Percentiles rank a stretch among this genome's conserved stretches.
Evolutionary conservation across 2,329 filamentous ascomycete species (phyloP).

Genomic region (Aspergillus costaricaensis): DNA sequence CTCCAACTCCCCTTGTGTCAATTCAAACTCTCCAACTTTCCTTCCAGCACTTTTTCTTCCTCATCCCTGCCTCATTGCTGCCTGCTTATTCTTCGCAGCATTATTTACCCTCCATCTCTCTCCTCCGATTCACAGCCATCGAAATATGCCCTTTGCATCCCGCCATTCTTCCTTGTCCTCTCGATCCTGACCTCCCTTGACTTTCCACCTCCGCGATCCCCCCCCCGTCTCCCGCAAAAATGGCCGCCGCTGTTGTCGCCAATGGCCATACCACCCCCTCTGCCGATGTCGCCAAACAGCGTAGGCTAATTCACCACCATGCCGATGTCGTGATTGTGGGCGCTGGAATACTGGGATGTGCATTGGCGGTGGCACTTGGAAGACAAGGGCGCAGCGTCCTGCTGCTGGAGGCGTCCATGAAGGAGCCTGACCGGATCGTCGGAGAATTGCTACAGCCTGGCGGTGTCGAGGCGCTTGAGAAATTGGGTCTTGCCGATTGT

Average conservation of each 20-base stretch:
- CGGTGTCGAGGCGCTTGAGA: constrained; percentile 76
- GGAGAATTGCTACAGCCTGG: constrained; percentile 94
- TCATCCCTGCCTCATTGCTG: constrained; percentile 2
- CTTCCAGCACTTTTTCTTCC: constrained; percentile 5
- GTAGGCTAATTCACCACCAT: constrained; percentile 59
- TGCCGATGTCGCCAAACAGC: constrained; percentile 41
- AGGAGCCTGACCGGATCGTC: constrained; percentile 93
- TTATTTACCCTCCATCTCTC: not conserved
- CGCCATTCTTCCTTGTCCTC: constrained; percentile 13
- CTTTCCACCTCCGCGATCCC: not conserved
- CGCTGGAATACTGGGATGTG: constrained; percentile 86
- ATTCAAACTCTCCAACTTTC: constrained; percentile 15
- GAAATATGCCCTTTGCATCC: constrained; percentile 27
- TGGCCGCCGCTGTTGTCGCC: constrained; percentile 27
- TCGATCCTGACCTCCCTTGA: constrained; percentile 16
- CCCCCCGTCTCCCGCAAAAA: constrained; percentile 20
- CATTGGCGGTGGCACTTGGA: constrained; percentile 78
- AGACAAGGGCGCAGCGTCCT: constrained; percentile 89
- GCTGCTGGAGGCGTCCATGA: constrained; percentile 82
- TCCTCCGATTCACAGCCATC: not conserved
- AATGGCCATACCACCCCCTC: constrained; percentile 29
- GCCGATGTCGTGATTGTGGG: constrained; percentile 89
- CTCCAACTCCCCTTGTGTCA: not conserved
- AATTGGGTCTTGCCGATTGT: constrained; percentile 78
- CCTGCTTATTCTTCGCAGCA: not conserved